A percentile compares a stretch with the other conserved stretches of the same genome.
Evolutionary conservation across 169 alveolate species (phyloP).

Genomic region (Perkinsus marinus): DNA sequence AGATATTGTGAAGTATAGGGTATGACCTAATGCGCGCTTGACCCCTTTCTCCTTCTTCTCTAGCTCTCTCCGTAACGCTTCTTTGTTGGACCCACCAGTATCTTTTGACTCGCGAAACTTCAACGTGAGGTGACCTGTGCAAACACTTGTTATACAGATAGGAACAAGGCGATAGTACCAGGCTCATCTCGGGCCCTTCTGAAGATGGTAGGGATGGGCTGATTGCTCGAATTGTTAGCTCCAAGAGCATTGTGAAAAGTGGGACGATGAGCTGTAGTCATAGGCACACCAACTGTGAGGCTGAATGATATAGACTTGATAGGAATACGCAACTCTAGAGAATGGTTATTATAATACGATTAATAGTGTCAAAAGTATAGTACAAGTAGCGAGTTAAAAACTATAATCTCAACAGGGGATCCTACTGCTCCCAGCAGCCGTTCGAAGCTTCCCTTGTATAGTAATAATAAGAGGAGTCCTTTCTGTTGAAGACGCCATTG

Average conservation of each 20-base stretch:
- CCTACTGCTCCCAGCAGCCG: no score
- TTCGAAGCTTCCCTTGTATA: no score
- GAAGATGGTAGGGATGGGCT: slow-evolving; percentile 5
- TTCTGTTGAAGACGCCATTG: no score
- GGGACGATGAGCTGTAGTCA: slow-evolving; percentile 33
- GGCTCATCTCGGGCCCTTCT: background rate
- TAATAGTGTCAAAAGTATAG: no score
- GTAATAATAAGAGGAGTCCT: no score
- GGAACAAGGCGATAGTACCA: background rate
- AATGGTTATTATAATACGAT: no score
- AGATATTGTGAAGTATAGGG: background rate
- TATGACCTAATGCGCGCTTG: background rate
- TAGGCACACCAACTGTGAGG: no score
- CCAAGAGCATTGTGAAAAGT: slow-evolving; percentile 22
- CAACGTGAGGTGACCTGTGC: slow-evolving; percentile 3
- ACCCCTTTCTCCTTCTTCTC: slow-evolving; percentile 1
- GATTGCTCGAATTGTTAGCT: slow-evolving; percentile 18
- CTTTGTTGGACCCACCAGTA: background rate
- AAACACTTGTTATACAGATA: background rate
- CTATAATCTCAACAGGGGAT: no score
- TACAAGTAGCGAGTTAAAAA: no score
- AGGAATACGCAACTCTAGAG: no score
- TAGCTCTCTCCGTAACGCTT: background rate
- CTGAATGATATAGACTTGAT: no score
- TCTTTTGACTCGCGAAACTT: background rate